Evolutionary conservation across 202 grass and related monocot species (phyloP).

Genomic region (Elaeis oleifera): DNA sequence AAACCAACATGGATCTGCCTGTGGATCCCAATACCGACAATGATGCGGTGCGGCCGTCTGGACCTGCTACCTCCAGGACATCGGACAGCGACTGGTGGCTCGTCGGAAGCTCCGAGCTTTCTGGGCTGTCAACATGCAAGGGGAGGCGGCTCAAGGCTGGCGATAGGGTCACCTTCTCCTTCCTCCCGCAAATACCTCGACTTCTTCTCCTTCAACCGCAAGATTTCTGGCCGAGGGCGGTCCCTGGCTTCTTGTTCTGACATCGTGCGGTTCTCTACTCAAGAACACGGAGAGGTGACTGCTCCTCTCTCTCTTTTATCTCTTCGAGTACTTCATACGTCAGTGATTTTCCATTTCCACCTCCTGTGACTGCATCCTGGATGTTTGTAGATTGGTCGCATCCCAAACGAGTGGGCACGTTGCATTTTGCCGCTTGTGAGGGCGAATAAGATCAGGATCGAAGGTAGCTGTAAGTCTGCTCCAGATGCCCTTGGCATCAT

Average conservation of each 20-base stretch:
- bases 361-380: background rate
- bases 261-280: constrained; percentile 78
- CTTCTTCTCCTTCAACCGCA: background rate
- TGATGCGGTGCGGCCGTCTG: background rate
- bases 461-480: constrained; percentile 51
- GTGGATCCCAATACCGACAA: background rate
- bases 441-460: constrained; percentile 48
- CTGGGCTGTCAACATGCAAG: constrained; percentile 81
- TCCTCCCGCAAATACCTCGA: constrained; percentile 18
- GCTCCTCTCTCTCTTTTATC: background rate
- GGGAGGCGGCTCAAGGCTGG: constrained; percentile 49
- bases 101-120: constrained; percentile 52
- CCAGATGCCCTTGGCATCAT: constrained; percentile 71
- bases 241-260: constrained; percentile 37
- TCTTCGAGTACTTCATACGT: background rate
- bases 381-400: constrained; percentile 54
- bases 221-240: constrained; percentile 16
- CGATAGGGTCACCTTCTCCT: constrained; percentile 54
- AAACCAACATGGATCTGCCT: background rate
- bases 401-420: constrained; percentile 87
- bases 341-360: too few relatives aligned
- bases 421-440: constrained; percentile 66
- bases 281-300: constrained; percentile 50
- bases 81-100: constrained; percentile 51
- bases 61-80: background rate